A percentile compares a stretch with the other conserved stretches of the same genome.
These are phyloP conservation scores for Acarospora socialis DNA, from an alignment of 2,329 filamentous ascomycete species.

Conservation along the genomic window DNA sequence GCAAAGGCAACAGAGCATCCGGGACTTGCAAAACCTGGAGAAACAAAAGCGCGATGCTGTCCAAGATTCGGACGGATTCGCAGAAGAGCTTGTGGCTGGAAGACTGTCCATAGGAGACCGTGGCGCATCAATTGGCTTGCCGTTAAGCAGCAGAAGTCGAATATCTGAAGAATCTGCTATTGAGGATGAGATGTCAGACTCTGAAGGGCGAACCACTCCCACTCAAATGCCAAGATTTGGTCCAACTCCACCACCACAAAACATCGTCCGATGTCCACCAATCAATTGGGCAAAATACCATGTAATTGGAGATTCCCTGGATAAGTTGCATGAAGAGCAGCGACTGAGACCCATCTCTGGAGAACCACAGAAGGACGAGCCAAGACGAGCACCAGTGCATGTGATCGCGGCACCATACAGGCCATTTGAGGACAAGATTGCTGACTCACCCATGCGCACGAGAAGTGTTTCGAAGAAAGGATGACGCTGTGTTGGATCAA, in stretches of 20 bases:
- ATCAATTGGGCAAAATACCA: constrained; percentile 95
- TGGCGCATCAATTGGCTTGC: constrained; percentile 1
- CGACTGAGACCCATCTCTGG: constrained; percentile 41
- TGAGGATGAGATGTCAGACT: constrained; percentile 16
- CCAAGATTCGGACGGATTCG: constrained; percentile 56
- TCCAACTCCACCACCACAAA: constrained; percentile 61
- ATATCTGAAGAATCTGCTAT: too few relatives aligned
- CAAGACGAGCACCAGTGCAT: constrained; percentile 32
- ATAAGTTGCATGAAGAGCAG: constrained; percentile 75
- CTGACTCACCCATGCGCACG: constrained; percentile 8
- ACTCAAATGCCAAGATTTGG: constrained; percentile 37
- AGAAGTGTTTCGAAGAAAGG: constrained; percentile 12
- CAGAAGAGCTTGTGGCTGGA: constrained; percentile 51
- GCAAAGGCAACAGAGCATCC: constrained; percentile 62
- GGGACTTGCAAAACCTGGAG: constrained; percentile 59
- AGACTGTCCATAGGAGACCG: constrained; percentile 24
- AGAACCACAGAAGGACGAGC: constrained; percentile 25
- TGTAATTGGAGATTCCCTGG: constrained; percentile 69
- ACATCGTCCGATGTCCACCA: constrained; percentile 69
- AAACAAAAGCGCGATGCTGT: constrained; percentile 57
- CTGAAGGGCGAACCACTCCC: constrained; percentile 9
- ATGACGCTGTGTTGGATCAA: too few relatives aligned
- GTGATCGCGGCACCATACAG: constrained; percentile 45
- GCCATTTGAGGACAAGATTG: constrained; percentile 37
- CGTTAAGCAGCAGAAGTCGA: too few relatives aligned